Percentiles rank a stretch among this genome's conserved stretches.
Evolutionary conservation across 345 rosid species (phyloP).

Genomic region (Camelina hispida): DNA sequence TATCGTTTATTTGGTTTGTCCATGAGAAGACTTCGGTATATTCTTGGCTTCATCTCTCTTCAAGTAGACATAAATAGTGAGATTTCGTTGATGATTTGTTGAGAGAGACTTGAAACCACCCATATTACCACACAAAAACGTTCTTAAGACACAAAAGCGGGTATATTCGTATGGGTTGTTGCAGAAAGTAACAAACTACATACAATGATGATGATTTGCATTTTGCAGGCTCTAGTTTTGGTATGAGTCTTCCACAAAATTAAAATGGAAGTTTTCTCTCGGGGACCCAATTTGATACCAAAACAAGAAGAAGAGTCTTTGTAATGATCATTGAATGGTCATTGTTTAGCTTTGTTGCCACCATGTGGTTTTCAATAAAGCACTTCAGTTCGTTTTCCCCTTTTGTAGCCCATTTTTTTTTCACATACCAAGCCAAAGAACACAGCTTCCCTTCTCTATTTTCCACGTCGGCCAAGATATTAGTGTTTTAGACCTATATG

Average conservation of each 20-base stretch:
- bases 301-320: constrained; percentile 38
- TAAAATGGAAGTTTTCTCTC: constrained; percentile 31
- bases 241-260: constrained; percentile 8
- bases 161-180: constrained; percentile 19
- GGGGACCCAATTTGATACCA: constrained; percentile 45
- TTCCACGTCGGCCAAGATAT: not conserved
- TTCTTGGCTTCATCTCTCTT: constrained; percentile 34
- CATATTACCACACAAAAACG: constrained; percentile 28
- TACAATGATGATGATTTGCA: constrained; percentile 31
- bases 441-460: constrained; percentile 23
- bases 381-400: constrained; percentile 29
- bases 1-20: not conserved
- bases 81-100: constrained; percentile 8
- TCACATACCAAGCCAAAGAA: constrained; percentile 1
- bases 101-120: constrained; percentile 40
- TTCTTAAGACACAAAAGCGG: constrained; percentile 28
- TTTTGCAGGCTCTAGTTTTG: constrained; percentile 27
- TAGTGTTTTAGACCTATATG: not conserved
- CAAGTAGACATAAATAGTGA: constrained; percentile 28
- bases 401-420: constrained; percentile 15
- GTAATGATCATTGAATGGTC: constrained; percentile 36
- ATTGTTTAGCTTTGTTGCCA: constrained; percentile 37
- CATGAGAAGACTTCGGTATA: not conserved
- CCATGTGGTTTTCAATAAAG: constrained; percentile 40
- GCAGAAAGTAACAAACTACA: constrained; percentile 31